A percentile compares a stretch with the other conserved stretches of the same genome.
These are phyloP conservation scores for Candida boidinii DNA, from an alignment of 805 yeast species.

Conservation along the genomic window DNA sequence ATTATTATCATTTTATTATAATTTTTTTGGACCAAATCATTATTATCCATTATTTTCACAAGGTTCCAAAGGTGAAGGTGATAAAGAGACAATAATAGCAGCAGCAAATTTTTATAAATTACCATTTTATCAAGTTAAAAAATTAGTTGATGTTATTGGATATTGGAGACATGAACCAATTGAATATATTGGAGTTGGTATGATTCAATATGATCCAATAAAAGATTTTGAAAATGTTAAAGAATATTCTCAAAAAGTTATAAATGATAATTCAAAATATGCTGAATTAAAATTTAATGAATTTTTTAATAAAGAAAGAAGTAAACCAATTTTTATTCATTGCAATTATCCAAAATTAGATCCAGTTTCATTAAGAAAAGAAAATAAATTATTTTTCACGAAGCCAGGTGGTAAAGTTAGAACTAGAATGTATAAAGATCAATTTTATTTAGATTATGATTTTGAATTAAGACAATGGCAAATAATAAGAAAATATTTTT, in stretches of 20 bases:
- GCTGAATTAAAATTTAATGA: constrained; percentile 9
- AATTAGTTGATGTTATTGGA: constrained; percentile 42
- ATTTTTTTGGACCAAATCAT: constrained; percentile 40
- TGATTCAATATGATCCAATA: constrained; percentile 49
- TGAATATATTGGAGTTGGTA: constrained; percentile 41
- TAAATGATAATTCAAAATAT: constrained; percentile 5
- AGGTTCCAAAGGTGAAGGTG: constrained; percentile 47
- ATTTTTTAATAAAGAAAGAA: constrained; percentile 16
- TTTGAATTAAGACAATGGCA: constrained; percentile 55
- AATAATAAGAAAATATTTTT: constrained; percentile 33
- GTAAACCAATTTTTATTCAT: constrained; percentile 35
- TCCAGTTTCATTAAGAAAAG: constrained; percentile 29
- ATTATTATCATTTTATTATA: constrained; percentile 42
- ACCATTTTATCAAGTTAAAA: constrained; percentile 42
- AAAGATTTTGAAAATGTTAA: constrained; percentile 25
- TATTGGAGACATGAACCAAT: constrained; percentile 23
- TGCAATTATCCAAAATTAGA: constrained; percentile 48
- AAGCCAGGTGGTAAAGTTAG: constrained; percentile 8
- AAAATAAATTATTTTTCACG: constrained; percentile 23
- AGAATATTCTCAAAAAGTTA: constrained; percentile 8
- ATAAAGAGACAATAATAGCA: constrained; percentile 50
- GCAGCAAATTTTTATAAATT: constrained; percentile 36
- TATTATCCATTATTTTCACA: constrained; percentile 39
- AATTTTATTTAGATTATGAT: constrained; percentile 32
- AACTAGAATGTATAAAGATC: constrained; percentile 21